Evolutionary conservation across 2,329 filamentous ascomycete genomes (phyloP), one percentile per base, ranked within the genome.

Genomic region (Penicillium concentricum): DNA sequence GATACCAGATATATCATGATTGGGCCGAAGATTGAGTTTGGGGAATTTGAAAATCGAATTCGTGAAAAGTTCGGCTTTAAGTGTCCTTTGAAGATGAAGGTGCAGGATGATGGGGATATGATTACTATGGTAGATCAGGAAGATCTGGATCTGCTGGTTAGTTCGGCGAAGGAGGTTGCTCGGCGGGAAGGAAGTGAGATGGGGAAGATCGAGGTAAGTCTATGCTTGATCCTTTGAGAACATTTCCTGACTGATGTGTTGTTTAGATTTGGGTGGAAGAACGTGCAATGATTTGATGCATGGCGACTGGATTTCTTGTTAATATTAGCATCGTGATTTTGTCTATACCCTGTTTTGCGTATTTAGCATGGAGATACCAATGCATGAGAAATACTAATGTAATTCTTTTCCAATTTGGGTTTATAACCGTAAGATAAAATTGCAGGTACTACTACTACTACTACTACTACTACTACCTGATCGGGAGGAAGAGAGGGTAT

Each of bases 51-150:
- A 39, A 86, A 88, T 60, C 87, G 87, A 58, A 89, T 99, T 57
- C 84, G 88, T 45, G 88, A 92, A 61, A 99, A 99, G 76, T 96
- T 97, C 69, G 87, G 84, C 15, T 81, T 97, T 61, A 69, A 67
- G 34, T 66, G 68, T 54, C 80, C 84, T 54, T 79, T 87, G 60
- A 85, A 85, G 56, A 93, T 97, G 79, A 95, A 92, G 81, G 88
- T 97, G 75, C 94, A 94, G 80, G 94, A 97, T 65, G 82, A 88
- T 54, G 89, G 89, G 3, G 93, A 97, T 69, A 93, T 97, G 89
- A 95, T 99, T 69, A 97, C 93, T 32, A 88, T 99, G 85, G 92
- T 89, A 30, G 94, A 99, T 73, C 91, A 97, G 74, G 94, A 99
- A 69, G 94, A 99, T 77, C 77, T 97, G 61, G 92, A 97, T 49